Base-by-base conservation (phyloP, 2,329 filamentous ascomycete species). In the Microcyclospora pomicola region DNA sequence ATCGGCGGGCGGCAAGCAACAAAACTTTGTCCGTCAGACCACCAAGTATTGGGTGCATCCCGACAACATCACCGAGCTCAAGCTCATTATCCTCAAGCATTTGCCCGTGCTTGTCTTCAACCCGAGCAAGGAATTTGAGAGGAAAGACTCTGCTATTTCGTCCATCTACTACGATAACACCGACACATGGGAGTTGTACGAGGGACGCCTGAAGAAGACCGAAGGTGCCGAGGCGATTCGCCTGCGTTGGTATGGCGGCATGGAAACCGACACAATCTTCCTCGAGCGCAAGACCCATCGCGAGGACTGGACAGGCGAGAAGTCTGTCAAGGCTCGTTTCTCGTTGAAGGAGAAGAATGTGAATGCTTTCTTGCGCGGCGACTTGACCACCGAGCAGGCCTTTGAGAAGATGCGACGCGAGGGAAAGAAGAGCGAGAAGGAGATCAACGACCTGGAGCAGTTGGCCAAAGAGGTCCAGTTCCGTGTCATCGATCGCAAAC, bases 11-110 rank as follows among this genome's bases (percentile, higher is more conserved):
- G 91, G 88, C 39, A 76, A 73, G 46, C 91, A 98, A 62, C 88
- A 87, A 56, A 96, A 82, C 68, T 98, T 98, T 56, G 77, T 98
- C 44, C 82, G 91, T 42, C 84, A 96, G 58, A 98, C 91, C 1
- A 98, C 91, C 27, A 98, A 98, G 63, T 98, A 98, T 67, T 98
- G 91, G 91, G 91, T 98, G 33, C 91, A 98, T 56, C 84, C 83
- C 2, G 91, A 96, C 62, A 98, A 98, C 56, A 91, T 98, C 51
- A 96, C 91, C 5, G 91, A 98, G 65, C 65, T 98, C 13, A 98
- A 98, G 68, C 78, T 98, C 60, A 88, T 98, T 56, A 87, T 98
- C 55, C 69, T 98, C 37, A 96, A 98, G 70, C 91, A 98, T 66
- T 70, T 98, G 45, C 91, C 91, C 0, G 91, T 98, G 7, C 71